Evolutionary conservation across 805 yeast genomes (phyloP), one percentile per base, ranked within the genome.

Genomic region (Ogataea trehaloabstinens): DNA sequence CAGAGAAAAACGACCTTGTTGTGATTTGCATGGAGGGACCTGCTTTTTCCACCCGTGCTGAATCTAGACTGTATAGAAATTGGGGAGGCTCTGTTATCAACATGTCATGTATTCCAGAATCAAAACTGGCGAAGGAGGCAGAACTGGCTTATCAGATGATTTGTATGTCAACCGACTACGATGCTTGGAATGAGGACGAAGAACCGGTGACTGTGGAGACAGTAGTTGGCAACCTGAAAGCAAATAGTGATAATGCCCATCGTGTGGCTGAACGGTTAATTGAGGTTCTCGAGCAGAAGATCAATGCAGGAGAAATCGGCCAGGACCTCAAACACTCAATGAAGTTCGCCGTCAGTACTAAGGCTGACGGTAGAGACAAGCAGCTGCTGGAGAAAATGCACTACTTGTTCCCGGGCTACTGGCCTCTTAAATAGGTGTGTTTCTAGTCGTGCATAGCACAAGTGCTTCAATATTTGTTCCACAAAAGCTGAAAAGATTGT

Each of bases 21-120:
- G 78, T 93, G 28, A 75, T 93, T 46, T 93, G 99, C 64, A 93
- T 93, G 99, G 99, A 91, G 66, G 99, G 99, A 30, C 99, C 99
- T 3, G 96, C 93, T 35, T 93, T 93, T 64, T 82, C 95, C 27
- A 93, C 99, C 11, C 76, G 99, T 49, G 98, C 99, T 7, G 99
- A 93, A 67, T 89, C 97, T 11, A 76, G 76, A 59, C 66, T 93
- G 66, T 93, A 93, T 70, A 69, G 75, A 46, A 67, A 85, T 24
- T 85, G 93, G 82, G 97, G 96, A 41, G 98, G 96, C 6, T 78
- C 89, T 24, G 95, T 93, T 40, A 93, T 93, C 63, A 93, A 93
- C 70, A 93, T 93, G 99, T 83, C 95, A 36, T 93, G 88, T 41
- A 66, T 93, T 43, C 99, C 99, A n/a, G 99, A 93, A 69, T 83